Conservation (phyloP, 495 filamentous ascomycete species). For the Parmelia sp. region DNA sequence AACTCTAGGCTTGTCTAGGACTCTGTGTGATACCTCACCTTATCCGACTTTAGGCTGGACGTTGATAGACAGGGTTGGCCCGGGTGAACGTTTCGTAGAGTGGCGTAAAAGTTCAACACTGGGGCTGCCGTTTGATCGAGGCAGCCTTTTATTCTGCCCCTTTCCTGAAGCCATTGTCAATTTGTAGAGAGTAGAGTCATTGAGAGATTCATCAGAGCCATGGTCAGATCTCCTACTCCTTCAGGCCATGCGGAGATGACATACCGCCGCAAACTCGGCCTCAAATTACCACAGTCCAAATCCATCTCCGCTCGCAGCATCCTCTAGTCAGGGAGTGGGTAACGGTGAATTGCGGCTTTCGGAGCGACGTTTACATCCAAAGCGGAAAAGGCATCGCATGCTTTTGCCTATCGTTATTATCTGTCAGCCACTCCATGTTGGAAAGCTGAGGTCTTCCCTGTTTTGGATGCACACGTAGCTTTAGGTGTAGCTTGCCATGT, state of each 20-base stretch:
- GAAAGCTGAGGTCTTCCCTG: background rate
- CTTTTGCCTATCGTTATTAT: background rate
- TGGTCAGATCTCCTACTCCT: background rate
- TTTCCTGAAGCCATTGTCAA: background rate
- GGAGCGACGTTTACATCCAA: background rate
- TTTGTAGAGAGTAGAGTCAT: too few relatives aligned
- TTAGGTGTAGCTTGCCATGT: background rate
- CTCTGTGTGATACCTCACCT: background rate
- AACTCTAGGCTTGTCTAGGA: too few relatives aligned
- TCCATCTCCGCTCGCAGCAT: background rate
- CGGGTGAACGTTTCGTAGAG: background rate
- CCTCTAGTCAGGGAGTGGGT: background rate
- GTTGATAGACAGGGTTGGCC: background rate
- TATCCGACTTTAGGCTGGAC: background rate
- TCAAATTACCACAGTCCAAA: background rate
- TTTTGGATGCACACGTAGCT: background rate
- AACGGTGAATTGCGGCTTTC: background rate
- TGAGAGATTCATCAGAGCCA: too few relatives aligned
- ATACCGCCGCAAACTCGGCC: background rate
- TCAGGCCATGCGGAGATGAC: background rate
- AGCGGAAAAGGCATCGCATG: background rate
- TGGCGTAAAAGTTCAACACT: background rate
- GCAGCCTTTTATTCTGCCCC: background rate
- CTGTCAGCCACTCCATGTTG: background rate
- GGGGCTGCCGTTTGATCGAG: background rate